Conservation (phyloP, 305 asterid genomes). For the Fraxinus paxiana region DNA sequence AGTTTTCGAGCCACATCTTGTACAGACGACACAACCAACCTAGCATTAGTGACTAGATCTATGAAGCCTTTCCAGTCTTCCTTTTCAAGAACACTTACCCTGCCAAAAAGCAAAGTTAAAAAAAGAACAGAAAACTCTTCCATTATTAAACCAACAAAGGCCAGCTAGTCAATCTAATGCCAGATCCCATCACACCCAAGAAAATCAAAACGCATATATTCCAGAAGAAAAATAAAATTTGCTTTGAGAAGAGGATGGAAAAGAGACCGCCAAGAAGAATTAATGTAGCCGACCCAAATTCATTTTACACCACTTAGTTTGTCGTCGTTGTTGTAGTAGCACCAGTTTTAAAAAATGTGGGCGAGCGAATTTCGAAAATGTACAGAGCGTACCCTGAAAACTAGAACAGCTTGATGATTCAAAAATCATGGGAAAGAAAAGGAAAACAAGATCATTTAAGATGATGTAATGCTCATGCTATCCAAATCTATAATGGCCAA, state of each 20-base stretch:
- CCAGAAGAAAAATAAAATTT: not conserved
- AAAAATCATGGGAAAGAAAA: not conserved
- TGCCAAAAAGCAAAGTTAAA: conserved; percentile 30
- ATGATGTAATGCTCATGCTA: not conserved
- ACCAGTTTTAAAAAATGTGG: not conserved
- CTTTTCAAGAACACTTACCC: conserved; percentile 63
- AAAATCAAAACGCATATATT: not conserved
- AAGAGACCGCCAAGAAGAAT: not conserved
- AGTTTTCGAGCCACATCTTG: conserved; percentile 84
- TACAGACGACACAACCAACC: conserved; percentile 73
- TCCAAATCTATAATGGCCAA: not conserved
- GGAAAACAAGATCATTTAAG: not conserved
- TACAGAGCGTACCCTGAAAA: not conserved
- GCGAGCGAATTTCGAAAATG: not conserved
- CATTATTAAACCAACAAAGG: not conserved
- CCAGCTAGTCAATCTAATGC: not conserved
- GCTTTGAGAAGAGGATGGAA: not conserved
- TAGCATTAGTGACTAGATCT: conserved; percentile 76
- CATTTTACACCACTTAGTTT: not conserved
- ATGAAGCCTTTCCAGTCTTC: conserved; percentile 78
- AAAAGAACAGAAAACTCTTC: conserved; percentile 14
- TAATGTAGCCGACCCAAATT: not conserved
- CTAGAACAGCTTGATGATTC: not conserved
- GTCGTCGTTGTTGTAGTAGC: not conserved
- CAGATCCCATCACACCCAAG: not conserved